phyloP scores from a whole-genome alignment of 768 basidiomycete species.

The Boletus subparvulus region DNA sequence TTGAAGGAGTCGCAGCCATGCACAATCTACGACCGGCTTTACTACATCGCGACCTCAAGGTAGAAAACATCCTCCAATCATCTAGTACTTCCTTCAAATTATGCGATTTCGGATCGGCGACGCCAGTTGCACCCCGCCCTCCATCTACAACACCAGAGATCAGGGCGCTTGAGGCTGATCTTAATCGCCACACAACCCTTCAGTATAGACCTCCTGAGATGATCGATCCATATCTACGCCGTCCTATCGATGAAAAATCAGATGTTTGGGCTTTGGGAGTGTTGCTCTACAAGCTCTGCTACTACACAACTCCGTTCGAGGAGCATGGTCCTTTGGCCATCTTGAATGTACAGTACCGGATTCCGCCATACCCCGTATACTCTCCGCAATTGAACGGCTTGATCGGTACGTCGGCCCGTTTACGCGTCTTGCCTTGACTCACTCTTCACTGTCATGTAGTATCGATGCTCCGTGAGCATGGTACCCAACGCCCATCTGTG shows the following conservation, averaged over 20 bases:
- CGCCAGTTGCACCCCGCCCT: conserved; percentile 63
- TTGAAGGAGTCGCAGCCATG: conserved; percentile 96
- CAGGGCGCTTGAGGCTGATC: conserved; percentile 81
- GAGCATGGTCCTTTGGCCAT: conserved; percentile 97
- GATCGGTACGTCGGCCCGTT: conserved; percentile 59
- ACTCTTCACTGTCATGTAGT: conserved; percentile 42
- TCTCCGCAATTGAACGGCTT: conserved; percentile 78
- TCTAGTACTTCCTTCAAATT: conserved; percentile 85
- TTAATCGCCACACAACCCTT: conserved; percentile 92
- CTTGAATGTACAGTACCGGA: conserved; percentile 92
- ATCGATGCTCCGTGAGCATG: conserved; percentile 92
- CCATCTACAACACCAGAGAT: conserved; percentile 83
- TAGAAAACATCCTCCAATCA: conserved; percentile 96
- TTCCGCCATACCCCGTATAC: conserved; percentile 86
- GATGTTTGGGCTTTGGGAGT: conserved; percentile 99
- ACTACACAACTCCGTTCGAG: conserved; percentile 99
- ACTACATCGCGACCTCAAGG: conserved; percentile 96
- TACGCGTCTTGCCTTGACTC: conserved; percentile 5
- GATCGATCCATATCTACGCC: conserved; percentile 84
- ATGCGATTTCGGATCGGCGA: conserved; percentile 96
- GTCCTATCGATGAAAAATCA: conserved; percentile 89
- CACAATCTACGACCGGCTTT: conserved; percentile 88
- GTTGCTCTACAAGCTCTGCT: conserved; percentile 95
- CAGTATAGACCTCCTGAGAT: conserved; percentile 99
- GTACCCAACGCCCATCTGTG: conserved; percentile 78